These are phyloP conservation scores for Myochromella boudieri DNA, from an alignment of 768 basidiomycete species.

Conservation along the genomic window DNA sequence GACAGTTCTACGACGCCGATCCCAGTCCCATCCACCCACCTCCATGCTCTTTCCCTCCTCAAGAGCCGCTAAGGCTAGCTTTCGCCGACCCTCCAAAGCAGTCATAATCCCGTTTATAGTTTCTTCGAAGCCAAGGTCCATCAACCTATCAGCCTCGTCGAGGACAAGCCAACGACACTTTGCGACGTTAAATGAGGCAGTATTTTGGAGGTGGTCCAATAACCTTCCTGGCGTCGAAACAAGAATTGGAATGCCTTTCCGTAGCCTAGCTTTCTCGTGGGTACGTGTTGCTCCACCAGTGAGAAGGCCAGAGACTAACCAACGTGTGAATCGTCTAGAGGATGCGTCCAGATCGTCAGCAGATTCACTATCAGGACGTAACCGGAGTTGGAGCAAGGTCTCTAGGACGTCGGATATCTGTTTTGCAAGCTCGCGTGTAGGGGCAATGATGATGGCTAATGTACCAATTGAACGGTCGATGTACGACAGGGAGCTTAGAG, in stretches of 20 bases:
- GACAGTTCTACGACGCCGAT: slow-evolving; percentile 73
- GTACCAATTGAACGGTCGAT: slow-evolving; percentile 96
- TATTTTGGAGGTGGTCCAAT: slow-evolving; percentile 95
- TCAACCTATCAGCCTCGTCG: slow-evolving; percentile 95
- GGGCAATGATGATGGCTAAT: slow-evolving; percentile 90
- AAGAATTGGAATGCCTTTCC: slow-evolving; percentile 93
- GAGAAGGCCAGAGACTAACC: slow-evolving; percentile 91
- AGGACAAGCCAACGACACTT: slow-evolving; percentile 96
- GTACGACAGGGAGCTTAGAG: slow-evolving; percentile 84
- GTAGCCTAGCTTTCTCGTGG: slow-evolving; percentile 93
- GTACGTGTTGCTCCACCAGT: slow-evolving; percentile 92
- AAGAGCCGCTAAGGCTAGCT: slow-evolving; percentile 68
- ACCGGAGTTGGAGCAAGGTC: slow-evolving; percentile 71
- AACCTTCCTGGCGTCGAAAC: slow-evolving; percentile 95
- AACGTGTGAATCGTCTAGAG: slow-evolving; percentile 66
- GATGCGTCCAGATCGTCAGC: slow-evolving; percentile 45
- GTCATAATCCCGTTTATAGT: slow-evolving; percentile 88
- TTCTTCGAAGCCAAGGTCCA: slow-evolving; percentile 98
- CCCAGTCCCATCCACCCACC: slow-evolving; percentile 87
- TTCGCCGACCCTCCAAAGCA: slow-evolving; percentile 79
- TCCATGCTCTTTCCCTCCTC: slow-evolving; percentile 67
- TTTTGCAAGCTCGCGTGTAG: slow-evolving; percentile 93
- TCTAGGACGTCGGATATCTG: slow-evolving; percentile 97
- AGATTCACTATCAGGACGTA: slow-evolving; percentile 56
- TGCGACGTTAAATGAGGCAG: slow-evolving; percentile 86